These are phyloP conservation scores for Neurospora tetraspora DNA, from an alignment of 495 filamentous ascomycete genomes.

Conservation along the genomic window DNA sequence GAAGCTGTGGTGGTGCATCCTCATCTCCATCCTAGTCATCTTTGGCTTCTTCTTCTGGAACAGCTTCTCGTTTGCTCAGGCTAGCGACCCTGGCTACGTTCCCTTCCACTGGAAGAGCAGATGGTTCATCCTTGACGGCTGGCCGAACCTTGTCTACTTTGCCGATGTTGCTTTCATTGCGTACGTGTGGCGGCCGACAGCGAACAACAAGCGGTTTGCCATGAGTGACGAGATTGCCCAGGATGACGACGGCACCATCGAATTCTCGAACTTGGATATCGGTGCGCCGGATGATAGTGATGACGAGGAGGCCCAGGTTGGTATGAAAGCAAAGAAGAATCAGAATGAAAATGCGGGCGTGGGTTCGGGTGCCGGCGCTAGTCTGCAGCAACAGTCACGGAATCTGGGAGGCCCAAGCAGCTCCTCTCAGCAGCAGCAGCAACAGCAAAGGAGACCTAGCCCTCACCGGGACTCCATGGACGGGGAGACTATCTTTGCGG, in stretches of 20 bases:
- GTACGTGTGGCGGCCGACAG: constrained; percentile 96
- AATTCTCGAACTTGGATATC: constrained; percentile 72
- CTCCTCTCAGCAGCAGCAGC: constrained; percentile 11
- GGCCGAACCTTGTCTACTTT: constrained; percentile 94
- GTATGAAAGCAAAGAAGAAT: constrained; percentile 18
- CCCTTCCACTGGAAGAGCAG: constrained; percentile 92
- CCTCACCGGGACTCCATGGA: constrained; percentile 64
- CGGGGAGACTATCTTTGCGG: constrained; percentile 89
- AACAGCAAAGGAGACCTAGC: constrained; percentile 15
- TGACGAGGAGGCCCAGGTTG: constrained; percentile 39
- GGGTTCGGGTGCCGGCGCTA: background rate
- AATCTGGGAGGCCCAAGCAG: background rate
- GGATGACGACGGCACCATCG: constrained; percentile 92
- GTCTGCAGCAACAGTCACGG: background rate
- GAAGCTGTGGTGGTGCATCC: constrained; percentile 97
- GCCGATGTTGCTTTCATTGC: constrained; percentile 84
- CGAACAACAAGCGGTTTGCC: constrained; percentile 92
- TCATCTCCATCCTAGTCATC: constrained; percentile 84
- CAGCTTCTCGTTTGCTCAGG: constrained; percentile 83
- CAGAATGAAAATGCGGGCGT: background rate
- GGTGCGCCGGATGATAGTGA: constrained; percentile 67
- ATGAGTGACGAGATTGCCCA: constrained; percentile 99
- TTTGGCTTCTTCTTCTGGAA: constrained; percentile 96
- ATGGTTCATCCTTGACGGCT: constrained; percentile 97
- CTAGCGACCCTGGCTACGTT: constrained; percentile 73